Evolutionary conservation across 192 early-diverging fungal species (phyloP).

Genomic region (Backusella tarrabulga): DNA sequence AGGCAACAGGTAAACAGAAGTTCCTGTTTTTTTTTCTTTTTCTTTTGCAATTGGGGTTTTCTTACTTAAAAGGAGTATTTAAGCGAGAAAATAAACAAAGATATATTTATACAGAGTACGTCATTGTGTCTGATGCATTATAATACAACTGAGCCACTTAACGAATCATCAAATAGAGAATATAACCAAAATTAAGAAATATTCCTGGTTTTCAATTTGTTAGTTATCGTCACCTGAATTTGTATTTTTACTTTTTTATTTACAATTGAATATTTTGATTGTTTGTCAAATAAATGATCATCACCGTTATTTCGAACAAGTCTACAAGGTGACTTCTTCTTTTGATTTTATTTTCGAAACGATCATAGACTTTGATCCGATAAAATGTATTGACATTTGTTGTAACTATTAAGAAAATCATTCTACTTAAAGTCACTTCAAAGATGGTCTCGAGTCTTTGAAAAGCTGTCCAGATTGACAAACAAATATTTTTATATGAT

Average conservation of each 20-base stretch:
- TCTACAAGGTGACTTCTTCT: not conserved
- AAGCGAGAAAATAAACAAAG: not conserved
- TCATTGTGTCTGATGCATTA: not conserved
- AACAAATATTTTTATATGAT: not conserved
- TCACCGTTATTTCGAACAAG: not conserved
- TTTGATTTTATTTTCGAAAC: not conserved
- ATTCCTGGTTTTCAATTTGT: not conserved
- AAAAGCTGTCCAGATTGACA: not conserved
- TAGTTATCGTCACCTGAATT: not conserved
- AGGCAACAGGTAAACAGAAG: constrained; percentile 4
- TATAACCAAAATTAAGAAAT: not conserved
- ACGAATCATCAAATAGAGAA: not conserved
- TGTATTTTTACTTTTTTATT: not conserved
- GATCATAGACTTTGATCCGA: not conserved
- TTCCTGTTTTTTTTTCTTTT: not conserved
- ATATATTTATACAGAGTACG: not conserved
- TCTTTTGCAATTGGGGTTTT: not conserved
- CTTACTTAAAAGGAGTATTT: not conserved
- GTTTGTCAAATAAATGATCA: not conserved
- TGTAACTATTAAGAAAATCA: not conserved
- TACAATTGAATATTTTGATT: not conserved
- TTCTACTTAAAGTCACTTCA: not conserved
- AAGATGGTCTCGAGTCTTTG: not conserved
- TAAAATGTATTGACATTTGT: not conserved
- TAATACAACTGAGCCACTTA: not conserved